Base-by-base conservation (phyloP, 2,329 filamentous ascomycete species). In the Penicillium concentricum region DNA sequence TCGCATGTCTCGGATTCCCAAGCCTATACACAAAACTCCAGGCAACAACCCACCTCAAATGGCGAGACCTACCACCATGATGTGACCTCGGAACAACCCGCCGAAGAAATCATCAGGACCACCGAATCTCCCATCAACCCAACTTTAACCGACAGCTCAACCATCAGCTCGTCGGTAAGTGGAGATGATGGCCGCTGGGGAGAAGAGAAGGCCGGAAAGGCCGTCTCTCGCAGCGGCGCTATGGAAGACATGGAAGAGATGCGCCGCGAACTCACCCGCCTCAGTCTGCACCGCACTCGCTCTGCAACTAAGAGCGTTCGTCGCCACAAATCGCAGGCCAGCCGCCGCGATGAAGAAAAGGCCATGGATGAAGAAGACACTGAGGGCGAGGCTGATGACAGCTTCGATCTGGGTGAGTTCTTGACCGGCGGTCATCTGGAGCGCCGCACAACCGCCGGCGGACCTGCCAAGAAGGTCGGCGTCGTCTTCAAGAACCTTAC, bases 401-500 rank as follows among this genome's bases (percentile, higher is more conserved):
- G 83, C 3, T 91, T 92, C 61, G 82, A 89, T 58, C 79, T 92
- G 1, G 83, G 82, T 34, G 78, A 85, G 13, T 92, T 92, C 68
- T 83, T 92, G 74, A 82, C 84, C 45, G 85, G 90, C 58, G 89
- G 89, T 1, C 87, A 89, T 65, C 87, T 92, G 57, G 90, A 92
- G 73, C 90, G 88, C 69, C 82, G 88, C 13, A 84, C 83, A 2
- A 82, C 86, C 30, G 69, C 74, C 5, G 87, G 85, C 6, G 79
- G 81, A 35, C 88, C 89, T 0, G 82, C 87, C 12, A 94, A 93
- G 76, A 89, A 87, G 66, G 84, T 93, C 12, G 90, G 90, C 2
- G 87, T 93, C 1, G 77, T 91, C 1, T 93, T 87, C 79, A 90
- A 88, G 73, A 82, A 90, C 64, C 78, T 93, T 48, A 91, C 85